phyloP scores from a whole-genome alignment of 1,284 basidiomycete genomes.

The Austropuccinia psidii region DNA sequence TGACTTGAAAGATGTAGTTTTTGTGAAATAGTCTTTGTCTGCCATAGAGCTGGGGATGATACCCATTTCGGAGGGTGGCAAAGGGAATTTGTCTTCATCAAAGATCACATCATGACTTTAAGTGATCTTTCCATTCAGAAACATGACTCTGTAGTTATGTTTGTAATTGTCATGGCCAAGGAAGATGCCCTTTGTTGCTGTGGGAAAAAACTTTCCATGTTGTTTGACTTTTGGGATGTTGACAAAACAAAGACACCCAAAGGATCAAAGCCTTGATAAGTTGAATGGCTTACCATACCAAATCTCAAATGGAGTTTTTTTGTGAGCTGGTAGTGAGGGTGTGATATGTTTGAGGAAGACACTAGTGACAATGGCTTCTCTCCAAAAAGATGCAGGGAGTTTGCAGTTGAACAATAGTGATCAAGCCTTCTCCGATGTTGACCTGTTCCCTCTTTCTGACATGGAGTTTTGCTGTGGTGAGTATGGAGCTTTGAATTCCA shows the following conservation, averaged over 20 bases:
- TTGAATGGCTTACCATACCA: neutral
- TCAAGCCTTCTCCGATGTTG: constrained; percentile 11
- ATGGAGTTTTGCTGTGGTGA: constrained; percentile 26
- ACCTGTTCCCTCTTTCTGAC: no score
- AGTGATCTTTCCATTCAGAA: neutral
- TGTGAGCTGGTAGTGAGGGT: neutral
- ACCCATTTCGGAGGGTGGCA: no score
- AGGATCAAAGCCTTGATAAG: neutral
- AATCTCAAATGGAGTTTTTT: neutral
- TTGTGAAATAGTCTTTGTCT: no score
- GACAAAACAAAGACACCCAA: neutral
- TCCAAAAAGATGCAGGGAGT: neutral
- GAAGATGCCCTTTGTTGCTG: neutral
- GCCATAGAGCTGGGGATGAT: no score
- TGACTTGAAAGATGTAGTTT: no score
- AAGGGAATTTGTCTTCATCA: neutral
- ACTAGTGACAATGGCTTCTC: neutral
- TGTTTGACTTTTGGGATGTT: neutral
- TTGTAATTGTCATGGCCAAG: neutral
- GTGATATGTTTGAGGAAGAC: constrained; percentile 2
- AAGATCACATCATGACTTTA: neutral
- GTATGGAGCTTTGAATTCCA: constrained; percentile 1
- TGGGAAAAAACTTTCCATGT: constrained; percentile 1
- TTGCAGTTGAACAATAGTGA: neutral
- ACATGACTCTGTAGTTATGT: neutral